Conservation (phyloP, 1,139 yeast species). For the Yamadazyma oceani region DNA sequence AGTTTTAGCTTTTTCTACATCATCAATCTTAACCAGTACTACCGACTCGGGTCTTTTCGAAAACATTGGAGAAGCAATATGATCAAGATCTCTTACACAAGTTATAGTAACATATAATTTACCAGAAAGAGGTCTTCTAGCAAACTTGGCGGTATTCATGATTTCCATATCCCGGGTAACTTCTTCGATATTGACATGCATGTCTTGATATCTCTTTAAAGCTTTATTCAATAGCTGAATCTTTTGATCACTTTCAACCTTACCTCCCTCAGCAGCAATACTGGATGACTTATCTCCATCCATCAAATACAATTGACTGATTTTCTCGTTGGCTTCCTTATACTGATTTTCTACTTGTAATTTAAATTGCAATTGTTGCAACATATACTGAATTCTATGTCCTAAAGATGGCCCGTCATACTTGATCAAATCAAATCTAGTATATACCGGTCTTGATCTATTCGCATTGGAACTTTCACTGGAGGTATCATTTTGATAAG, state of each 20-base stretch:
- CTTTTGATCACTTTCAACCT: conserved; percentile 79
- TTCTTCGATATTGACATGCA: conserved; percentile 73
- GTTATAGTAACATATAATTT: conserved; percentile 66
- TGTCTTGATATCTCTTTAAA: conserved; percentile 82
- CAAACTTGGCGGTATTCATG: conserved; percentile 64
- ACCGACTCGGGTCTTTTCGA: conserved; percentile 79
- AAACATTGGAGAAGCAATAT: conserved; percentile 78
- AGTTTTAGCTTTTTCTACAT: conserved; percentile 76
- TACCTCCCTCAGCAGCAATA: conserved; percentile 87
- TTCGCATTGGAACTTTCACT: conserved; percentile 5
- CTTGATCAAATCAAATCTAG: conserved; percentile 78
- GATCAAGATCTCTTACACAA: conserved; percentile 87
- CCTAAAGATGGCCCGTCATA: conserved; percentile 94
- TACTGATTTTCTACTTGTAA: conserved; percentile 92
- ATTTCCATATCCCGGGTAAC: conserved; percentile 64
- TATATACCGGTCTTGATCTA: conserved; percentile 43
- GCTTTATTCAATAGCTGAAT: conserved; percentile 82
- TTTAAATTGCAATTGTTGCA: conserved; percentile 90
- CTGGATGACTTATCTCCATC: conserved; percentile 89
- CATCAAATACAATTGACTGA: conserved; percentile 78
- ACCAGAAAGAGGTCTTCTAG: conserved; percentile 84
- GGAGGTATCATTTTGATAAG: conserved; percentile 22
- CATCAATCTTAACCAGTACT: conserved; percentile 81
- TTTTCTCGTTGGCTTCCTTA: conserved; percentile 86
- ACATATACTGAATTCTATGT: conserved; percentile 93